Base-by-base conservation (phyloP, 1,284 basidiomycete genomes). In the Stereum hirsutum region DNA sequence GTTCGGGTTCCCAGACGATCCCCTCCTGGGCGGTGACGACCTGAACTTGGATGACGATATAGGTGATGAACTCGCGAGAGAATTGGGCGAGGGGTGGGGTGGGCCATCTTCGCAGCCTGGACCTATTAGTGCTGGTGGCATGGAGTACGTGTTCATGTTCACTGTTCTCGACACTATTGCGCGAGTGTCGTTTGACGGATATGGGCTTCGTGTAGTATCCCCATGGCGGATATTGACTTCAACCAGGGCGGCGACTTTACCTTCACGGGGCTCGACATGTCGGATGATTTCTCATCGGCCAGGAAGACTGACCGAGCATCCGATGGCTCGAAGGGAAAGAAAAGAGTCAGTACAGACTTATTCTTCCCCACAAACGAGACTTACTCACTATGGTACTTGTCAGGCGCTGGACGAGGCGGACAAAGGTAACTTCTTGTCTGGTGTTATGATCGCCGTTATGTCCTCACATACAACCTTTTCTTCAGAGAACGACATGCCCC, bases 41-140 rank as follows among this genome's bases (percentile, higher is more conserved):
- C 53, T 81, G 15, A 81, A 76, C 46, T 57, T 81, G 19, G 74
- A 69, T 5, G 73, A 19, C 14, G 32, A 64, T 14, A 60, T 83
- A 15, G 78, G 73, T 2, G 83, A 85, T 34, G 85, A 88, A 50
- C 62, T 88, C 21, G 81, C 78, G 3, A 69, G 67, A 48, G 85
- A 88, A 52, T 65, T 88, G 3, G 85, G 83, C 26, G 76, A 77
- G 51, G 78, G 69, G 21, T 88, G 85, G 84, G 74, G 68, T 24
- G 55, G 37, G 1, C 45, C 46, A 10, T 43, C 43, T 5, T 26
- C 23, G 28, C 39, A 12, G 14, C n/a, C 17, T 15, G 15, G 33
- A 35, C 11, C n/a, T n/a, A n/a, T n/a, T n/a, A n/a, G n/a, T n/a
- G n/a, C n/a, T n/a, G n/a, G n/a, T n/a, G n/a, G n/a, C n/a, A n/a